Evolutionary conservation across 1,284 basidiomycete genomes (phyloP), one percentile per base, ranked within the genome.

Genomic region (Hypsizygus ulmarius): DNA sequence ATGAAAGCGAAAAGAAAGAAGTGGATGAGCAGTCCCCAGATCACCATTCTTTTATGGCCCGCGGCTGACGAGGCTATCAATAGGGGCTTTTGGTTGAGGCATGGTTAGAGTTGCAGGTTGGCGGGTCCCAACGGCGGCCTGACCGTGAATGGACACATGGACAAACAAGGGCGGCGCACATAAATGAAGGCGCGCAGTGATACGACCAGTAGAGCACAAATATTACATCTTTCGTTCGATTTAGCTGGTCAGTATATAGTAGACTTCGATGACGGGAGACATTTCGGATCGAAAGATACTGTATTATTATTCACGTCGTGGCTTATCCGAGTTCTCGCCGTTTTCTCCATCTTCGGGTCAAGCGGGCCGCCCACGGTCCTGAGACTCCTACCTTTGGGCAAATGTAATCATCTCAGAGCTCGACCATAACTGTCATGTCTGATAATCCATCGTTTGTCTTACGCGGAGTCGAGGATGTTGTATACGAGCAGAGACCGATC

Each of bases 361-460:
- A 28, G 33, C 58, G 56, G 58, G 49, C 56, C 58, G 58, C 39
- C 27, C 5, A 33, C 25, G 14, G 11, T 21, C 25, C 43, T 29
- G 47, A 39, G 33, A 37, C 38, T 45, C 43, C 45, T 39, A 46
- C 39, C 35, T 45, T 10, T 38, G 18, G 21, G 21, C 21, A 7
- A 28, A 30, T n/a, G 28, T 14, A 11, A 7, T 18, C 30, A 39
- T 44, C 8, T 30, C 33, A 34, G 29, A 15, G 44, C 50, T 37
- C 46, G 27, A 36, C 36, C 48, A 55, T 25, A 25, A 25, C 21
- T 52, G 50, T 59, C 63, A 88, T 87, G 82, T 74, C 79, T 30
- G 76, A 85, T 64, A 93, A 93, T 66, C 79, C 75, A 42, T 90
- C 89, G 8, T 91, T 93, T 63, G 86, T 94, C 43, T 75, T 95